phyloP scores from a whole-genome alignment of 306 rosid species.

The Trichosanthes truncata region DNA sequence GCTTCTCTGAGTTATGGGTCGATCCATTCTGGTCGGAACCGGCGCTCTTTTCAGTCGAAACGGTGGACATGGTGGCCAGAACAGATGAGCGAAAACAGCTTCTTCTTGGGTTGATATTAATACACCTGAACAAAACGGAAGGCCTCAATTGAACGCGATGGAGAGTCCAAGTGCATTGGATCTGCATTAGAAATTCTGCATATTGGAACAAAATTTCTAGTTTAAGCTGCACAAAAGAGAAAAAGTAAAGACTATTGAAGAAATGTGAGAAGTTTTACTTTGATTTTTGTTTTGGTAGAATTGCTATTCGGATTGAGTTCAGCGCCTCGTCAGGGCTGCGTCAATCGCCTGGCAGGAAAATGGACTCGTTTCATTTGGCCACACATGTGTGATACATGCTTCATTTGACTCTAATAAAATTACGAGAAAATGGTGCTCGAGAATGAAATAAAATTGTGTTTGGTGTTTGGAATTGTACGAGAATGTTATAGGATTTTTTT shows the following conservation, averaged over 20 bases:
- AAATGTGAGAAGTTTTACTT: background rate
- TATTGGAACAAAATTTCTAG: background rate
- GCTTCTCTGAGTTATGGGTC: constrained; percentile 13
- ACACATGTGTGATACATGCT: background rate
- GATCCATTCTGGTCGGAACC: constrained; percentile 20
- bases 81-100: constrained; percentile 20
- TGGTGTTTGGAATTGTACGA: no score
- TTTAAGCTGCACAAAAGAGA: background rate
- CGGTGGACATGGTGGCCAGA: constrained; percentile 58
- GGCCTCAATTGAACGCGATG: constrained; percentile 17
- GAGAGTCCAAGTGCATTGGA: constrained; percentile 36
- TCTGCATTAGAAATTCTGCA: constrained; percentile 18
- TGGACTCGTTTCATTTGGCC: background rate
- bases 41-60: constrained; percentile 30
- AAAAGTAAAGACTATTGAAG: background rate
- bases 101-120: constrained; percentile 3
- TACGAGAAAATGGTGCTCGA: no score
- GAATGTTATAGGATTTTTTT: no score
- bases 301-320: background rate
- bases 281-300: background rate
- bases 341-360: background rate
- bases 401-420: no score
- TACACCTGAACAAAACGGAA: constrained; percentile 9
- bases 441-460: no score
- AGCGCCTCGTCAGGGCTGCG: background rate